Base-by-base conservation (phyloP, 495 filamentous ascomycete species). In the Extremus antarcticus region DNA sequence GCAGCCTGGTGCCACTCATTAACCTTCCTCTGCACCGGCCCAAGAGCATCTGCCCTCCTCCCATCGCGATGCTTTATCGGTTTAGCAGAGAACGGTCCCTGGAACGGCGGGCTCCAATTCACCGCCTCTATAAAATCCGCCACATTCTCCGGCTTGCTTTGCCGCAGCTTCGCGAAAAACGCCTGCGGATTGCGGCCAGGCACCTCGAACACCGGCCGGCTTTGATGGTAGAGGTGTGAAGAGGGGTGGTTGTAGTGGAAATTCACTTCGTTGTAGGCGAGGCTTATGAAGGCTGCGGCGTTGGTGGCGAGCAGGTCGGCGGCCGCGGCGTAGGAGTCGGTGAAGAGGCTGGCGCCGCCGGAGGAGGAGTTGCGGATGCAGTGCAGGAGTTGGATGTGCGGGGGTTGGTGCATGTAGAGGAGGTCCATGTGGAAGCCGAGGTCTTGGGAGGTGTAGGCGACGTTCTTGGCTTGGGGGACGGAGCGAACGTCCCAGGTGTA, bases 381-480 rank as follows among this genome's bases (percentile, higher is more conserved):
- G 66, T 95, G 91, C 3, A 97, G 76, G 17, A 95, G 71, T 70
- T 97, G 91, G 53, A 88, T 76, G 19, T 81, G 79, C 0, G 91
- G 91, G 9, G 87, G 79, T 22, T 86, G 78, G 15, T 76, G 71
- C 74, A 91, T 84, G 73, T 97, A 97, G 52, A 94, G 76, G 24
- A 95, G 77, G 63, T 97, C 91, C 84, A 94, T 91, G 68, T 97
- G 91, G 38, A 92, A 79, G 17, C 85, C 86, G 1, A 95, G 80
- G 60, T 80, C 80, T 43, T 81, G 72, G 64, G 73, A 80, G 2
- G 90, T 95, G 71, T 97, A 95, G 1, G 91, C 91, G 8, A 97
- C 82, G 61, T 97, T 97, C 65, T 87, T 88, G 40, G 89, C 86
- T 43, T 83, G 58, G 1, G 85, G 80, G 29, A 89, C 81, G 9